Conservation (phyloP, 352 stramenopile species). For the Phytophthora niederhauseri region DNA sequence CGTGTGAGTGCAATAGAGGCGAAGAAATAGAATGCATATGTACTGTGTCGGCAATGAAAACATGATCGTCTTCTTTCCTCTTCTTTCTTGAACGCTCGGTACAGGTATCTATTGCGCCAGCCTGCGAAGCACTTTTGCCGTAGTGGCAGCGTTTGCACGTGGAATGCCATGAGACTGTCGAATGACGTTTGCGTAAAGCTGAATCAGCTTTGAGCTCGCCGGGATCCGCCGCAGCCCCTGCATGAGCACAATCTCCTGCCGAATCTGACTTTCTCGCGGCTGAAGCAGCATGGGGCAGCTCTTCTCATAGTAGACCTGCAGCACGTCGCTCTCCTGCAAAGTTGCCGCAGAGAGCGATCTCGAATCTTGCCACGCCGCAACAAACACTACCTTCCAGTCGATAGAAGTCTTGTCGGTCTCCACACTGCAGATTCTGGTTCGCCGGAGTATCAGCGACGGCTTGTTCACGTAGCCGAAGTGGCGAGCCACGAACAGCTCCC, state of each 20-base stretch:
- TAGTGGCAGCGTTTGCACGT: conserved; percentile 21
- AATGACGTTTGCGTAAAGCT: conserved; percentile 59
- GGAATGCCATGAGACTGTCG: conserved; percentile 38
- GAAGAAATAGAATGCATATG: too few relatives aligned
- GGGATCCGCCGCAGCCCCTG: conserved; percentile 58
- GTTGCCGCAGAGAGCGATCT: conserved; percentile 24
- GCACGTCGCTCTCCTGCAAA: conserved; percentile 40
- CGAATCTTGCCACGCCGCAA: conserved; percentile 45
- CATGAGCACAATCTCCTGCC: conserved; percentile 70
- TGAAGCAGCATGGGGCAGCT: conserved; percentile 32
- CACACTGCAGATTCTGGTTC: conserved; percentile 1
- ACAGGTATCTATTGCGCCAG: conserved; percentile 15
- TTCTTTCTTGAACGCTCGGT: too few relatives aligned
- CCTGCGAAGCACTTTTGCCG: conserved; percentile 19
- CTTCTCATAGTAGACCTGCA: conserved; percentile 41
- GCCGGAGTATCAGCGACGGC: neutral
- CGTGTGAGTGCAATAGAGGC: too few relatives aligned
- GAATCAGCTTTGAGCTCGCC: conserved; percentile 47
- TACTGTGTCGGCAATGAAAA: too few relatives aligned
- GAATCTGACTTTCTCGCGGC: conserved; percentile 42
- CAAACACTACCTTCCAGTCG: conserved; percentile 56
- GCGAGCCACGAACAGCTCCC: conserved; percentile 45
- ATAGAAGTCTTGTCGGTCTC: conserved; percentile 13
- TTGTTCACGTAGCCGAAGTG: conserved; percentile 53
- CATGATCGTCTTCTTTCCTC: too few relatives aligned